These are phyloP conservation scores for Luzula sylvatica DNA, from an alignment of 176 grass and related monocot genomes.

Conservation along the genomic window DNA sequence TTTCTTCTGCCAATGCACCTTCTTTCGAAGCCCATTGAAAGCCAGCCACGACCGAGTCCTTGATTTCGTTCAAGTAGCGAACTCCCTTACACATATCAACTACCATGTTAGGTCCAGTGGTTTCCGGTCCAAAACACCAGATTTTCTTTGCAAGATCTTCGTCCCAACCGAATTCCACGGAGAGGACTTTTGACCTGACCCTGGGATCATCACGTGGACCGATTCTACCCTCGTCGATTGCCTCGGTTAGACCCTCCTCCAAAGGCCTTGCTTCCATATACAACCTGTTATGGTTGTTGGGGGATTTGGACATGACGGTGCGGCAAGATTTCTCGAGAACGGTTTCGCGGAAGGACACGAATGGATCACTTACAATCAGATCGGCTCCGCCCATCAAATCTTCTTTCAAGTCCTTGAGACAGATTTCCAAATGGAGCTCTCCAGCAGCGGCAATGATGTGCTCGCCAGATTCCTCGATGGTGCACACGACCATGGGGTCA, in stretches of 20 bases:
- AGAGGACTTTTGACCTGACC: conserved; percentile 9
- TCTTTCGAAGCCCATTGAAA: conserved; percentile 14
- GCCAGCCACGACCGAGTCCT: not conserved
- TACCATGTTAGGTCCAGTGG: conserved; percentile 27
- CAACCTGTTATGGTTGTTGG: not conserved
- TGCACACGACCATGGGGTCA: conserved; percentile 9
- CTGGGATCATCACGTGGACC: conserved; percentile 1
- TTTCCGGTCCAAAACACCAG: conserved; percentile 21
- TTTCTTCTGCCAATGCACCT: conserved; percentile 15
- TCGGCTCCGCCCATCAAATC: conserved; percentile 14
- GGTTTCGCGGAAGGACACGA: conserved; percentile 26
- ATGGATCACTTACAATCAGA: conserved; percentile 2
- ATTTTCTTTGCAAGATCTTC: conserved; percentile 12
- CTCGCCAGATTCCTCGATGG: conserved; percentile 4
- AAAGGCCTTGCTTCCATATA: not conserved
- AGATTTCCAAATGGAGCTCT: conserved; percentile 11
- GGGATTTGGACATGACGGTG: not conserved
- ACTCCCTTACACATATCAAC: conserved; percentile 42
- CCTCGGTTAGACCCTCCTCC: conserved; percentile 12
- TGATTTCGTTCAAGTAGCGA: conserved; percentile 18
- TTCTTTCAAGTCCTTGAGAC: conserved; percentile 3
- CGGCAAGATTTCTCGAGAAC: conserved; percentile 16
- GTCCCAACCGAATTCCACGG: conserved; percentile 18
- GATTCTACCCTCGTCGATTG: conserved; percentile 11
- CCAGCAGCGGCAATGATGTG: conserved; percentile 12